Evolutionary conservation across 2,329 filamentous ascomycete genomes (phyloP).

Genomic region (Fusarium sp.): DNA sequence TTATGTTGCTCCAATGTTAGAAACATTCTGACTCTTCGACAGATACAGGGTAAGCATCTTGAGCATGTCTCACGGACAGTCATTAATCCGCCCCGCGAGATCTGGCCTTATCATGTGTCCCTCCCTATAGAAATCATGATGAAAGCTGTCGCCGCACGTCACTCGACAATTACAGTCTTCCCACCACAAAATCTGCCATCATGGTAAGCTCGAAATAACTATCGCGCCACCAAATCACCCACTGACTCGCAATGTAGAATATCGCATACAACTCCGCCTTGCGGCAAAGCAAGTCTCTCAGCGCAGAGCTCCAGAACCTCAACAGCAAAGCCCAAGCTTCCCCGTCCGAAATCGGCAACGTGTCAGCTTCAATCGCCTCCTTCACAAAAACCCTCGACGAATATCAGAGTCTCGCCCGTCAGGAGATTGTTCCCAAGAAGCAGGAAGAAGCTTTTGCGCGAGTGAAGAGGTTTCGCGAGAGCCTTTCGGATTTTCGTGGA

Average conservation of each 20-base stretch:
- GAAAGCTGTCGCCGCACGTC: conserved; percentile 25
- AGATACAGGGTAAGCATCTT: conserved; percentile 22
- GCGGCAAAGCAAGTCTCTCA: conserved; percentile 84
- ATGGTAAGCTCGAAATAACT: conserved; percentile 25
- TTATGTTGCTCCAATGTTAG: neutral
- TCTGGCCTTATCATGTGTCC: conserved; percentile 46
- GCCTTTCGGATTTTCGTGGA: conserved; percentile 82
- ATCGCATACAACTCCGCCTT: conserved; percentile 87
- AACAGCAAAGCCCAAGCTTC: conserved; percentile 73
- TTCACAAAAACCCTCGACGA: conserved; percentile 93
- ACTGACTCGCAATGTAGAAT: conserved; percentile 64
- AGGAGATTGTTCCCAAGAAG: conserved; percentile 91
- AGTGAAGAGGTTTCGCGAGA: conserved; percentile 84
- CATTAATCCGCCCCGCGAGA: conserved; percentile 43
- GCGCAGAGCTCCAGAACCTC: conserved; percentile 79
- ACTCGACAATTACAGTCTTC: conserved; percentile 20
- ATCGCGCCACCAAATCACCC: fast-evolving
- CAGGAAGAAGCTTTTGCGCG: conserved; percentile 90
- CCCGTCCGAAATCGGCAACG: conserved; percentile 69
- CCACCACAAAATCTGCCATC: conserved; percentile 35
- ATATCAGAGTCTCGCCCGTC: conserved; percentile 85
- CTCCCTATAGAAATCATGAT: conserved; percentile 36
- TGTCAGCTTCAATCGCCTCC: conserved; percentile 80
- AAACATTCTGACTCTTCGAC: fast-evolving
- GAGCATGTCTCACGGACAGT: neutral